Conservation (phyloP, 495 filamentous ascomycete species). For the Trichoderma virens region DNA sequence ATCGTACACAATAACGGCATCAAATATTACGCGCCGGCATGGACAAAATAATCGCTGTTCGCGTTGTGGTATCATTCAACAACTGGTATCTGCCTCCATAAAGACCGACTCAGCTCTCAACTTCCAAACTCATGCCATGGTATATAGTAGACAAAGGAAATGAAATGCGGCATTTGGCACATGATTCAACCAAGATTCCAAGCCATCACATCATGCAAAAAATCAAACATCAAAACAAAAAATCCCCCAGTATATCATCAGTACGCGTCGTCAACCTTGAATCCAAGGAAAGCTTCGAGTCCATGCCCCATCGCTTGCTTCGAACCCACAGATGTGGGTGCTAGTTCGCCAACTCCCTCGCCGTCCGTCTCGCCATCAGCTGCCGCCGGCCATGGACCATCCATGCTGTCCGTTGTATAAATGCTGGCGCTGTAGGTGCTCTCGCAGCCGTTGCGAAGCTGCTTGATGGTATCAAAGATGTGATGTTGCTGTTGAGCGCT, state of each 20-base stretch:
- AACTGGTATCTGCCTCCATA: background rate
- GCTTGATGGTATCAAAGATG: background rate
- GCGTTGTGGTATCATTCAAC: constrained; percentile 8
- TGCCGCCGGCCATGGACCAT: background rate
- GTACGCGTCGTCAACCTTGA: background rate
- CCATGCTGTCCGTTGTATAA: background rate
- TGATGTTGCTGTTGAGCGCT: background rate
- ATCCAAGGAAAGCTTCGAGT: constrained; percentile 2
- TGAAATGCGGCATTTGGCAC: constrained; percentile 3
- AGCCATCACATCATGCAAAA: constrained; percentile 6
- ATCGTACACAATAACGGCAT: too few relatives aligned
- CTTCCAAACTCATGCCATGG: background rate
- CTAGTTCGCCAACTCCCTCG: background rate
- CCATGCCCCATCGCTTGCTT: background rate
- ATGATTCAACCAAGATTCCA: background rate
- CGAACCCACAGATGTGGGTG: background rate
- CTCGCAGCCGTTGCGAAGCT: background rate
- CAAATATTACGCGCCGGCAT: background rate
- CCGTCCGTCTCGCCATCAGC: background rate
- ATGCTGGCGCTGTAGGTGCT: constrained; percentile 2
- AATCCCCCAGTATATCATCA: background rate
- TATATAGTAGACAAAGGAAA: constrained; percentile 6
- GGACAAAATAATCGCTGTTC: background rate
- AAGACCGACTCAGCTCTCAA: background rate
- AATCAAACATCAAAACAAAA: background rate